Conservation (phyloP, 768 basidiomycete genomes). For the Lactifluus piperatus region DNA sequence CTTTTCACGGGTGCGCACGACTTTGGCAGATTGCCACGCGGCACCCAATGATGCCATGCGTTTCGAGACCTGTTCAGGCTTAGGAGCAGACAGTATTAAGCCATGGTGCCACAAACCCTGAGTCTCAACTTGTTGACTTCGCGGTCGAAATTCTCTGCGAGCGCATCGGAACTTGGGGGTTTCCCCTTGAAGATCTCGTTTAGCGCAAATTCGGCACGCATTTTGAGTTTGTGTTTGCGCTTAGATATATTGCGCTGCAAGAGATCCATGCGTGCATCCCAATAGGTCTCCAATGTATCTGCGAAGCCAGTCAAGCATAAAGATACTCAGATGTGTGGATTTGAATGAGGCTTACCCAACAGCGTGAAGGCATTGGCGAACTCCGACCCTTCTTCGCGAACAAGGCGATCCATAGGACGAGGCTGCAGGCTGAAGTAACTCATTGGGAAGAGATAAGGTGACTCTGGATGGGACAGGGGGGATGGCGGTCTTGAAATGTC, state of each 20-base stretch:
- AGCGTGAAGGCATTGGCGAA: slow-evolving; percentile 80
- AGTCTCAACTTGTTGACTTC: slow-evolving; percentile 82
- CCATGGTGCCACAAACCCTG: slow-evolving; percentile 44
- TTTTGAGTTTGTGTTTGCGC: slow-evolving; percentile 75
- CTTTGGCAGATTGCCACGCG: slow-evolving; percentile 91
- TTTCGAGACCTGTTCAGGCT: slow-evolving; percentile 51
- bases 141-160: slow-evolving; percentile 73
- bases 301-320: slow-evolving; percentile 6
- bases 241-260: slow-evolving; percentile 80
- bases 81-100: background rate
- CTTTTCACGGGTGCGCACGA: slow-evolving; percentile 74
- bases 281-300: slow-evolving; percentile 95
- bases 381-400: slow-evolving; percentile 65
- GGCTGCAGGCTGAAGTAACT: slow-evolving; percentile 53
- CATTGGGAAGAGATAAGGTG: slow-evolving; percentile 24
- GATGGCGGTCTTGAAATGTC: slow-evolving; percentile 32
- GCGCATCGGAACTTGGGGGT: slow-evolving; percentile 47
- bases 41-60: slow-evolving; percentile 70
- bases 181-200: slow-evolving; percentile 52
- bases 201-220: slow-evolving; percentile 67
- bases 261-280: slow-evolving; percentile 82
- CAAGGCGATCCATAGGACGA: slow-evolving; percentile 62
- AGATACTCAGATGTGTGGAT: background rate
- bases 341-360: slow-evolving; percentile 45
- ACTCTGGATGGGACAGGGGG: slow-evolving; percentile 26